These are phyloP conservation scores for Cryptosporidium bovis DNA, from an alignment of 169 alveolate genomes.

Conservation along the genomic window DNA sequence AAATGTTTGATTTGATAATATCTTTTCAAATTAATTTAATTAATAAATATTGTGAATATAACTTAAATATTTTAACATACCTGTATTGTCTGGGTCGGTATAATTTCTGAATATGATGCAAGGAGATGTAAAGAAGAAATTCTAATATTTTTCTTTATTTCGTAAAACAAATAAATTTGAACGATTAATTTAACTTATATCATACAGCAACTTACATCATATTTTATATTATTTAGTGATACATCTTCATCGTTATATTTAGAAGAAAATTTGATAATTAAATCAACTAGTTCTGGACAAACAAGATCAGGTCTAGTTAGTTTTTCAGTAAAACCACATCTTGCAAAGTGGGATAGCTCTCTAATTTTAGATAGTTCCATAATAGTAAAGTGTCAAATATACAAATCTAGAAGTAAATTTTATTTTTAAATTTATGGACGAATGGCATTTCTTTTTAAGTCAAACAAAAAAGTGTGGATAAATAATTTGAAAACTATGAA, in stretches of 20 bases:
- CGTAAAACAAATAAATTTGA: background rate
- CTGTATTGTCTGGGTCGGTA: constrained; percentile 30
- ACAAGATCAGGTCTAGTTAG: constrained; percentile 25
- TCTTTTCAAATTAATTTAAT: background rate
- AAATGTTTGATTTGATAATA: constrained; percentile 60
- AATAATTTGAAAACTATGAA: background rate
- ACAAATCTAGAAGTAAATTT: constrained; percentile 1
- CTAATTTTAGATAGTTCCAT: constrained; percentile 30
- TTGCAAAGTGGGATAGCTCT: constrained; percentile 34
- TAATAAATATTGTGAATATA: background rate
- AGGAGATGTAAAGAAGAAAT: constrained; percentile 26
- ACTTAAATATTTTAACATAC: constrained; percentile 5
- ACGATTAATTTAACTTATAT: background rate
- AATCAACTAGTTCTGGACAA: constrained; percentile 61
- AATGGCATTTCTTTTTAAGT: background rate
- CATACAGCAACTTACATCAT: constrained; percentile 1
- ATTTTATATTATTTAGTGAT: background rate
- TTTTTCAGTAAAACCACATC: constrained; percentile 66
- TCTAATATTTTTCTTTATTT: constrained; percentile 24
- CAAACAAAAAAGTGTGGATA: constrained; percentile 41
- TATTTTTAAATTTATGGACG: background rate
- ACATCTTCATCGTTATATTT: background rate
- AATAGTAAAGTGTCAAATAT: background rate
- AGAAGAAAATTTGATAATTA: constrained; percentile 4
- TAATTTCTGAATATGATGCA: constrained; percentile 2